A percentile compares a stretch with the other conserved stretches of the same genome.
These are phyloP conservation scores for Globisporangium ultimum DNA, from an alignment of 352 stramenopile species.

Conservation along the genomic window DNA sequence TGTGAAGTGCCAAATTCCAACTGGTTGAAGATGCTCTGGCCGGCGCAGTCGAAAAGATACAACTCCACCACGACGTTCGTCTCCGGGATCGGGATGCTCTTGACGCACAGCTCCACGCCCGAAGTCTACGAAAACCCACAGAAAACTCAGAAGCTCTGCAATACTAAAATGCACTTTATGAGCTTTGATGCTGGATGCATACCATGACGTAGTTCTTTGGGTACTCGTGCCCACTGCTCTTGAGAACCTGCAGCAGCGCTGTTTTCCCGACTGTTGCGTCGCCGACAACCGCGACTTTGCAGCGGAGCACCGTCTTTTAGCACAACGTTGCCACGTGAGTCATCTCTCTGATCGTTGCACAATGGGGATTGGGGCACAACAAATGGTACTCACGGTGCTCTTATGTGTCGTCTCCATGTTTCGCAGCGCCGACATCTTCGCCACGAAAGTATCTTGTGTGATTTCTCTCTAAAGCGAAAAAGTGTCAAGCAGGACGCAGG, in stretches of 20 bases:
- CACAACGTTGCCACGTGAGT: not conserved
- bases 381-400: constrained; percentile 48
- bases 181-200: not conserved
- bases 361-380: too few species aligned
- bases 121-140: constrained; percentile 56
- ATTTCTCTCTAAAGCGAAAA: too few species aligned
- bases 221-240: constrained; percentile 89
- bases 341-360: too few species aligned
- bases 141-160: not conserved
- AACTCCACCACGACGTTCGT: constrained; percentile 91
- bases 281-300: constrained; percentile 89
- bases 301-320: constrained; percentile 80
- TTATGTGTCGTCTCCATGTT: constrained; percentile 92
- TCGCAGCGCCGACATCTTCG: constrained; percentile 69
- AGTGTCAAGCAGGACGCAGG: too few species aligned
- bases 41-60: constrained; percentile 92
- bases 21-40: constrained; percentile 94
- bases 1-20: constrained; percentile 84
- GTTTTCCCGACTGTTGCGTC: constrained; percentile 91
- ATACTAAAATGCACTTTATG: not conserved
- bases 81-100: constrained; percentile 86
- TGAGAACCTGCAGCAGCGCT: constrained; percentile 89
- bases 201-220: constrained; percentile 96
- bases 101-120: constrained; percentile 88
- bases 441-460: too few species aligned